Evolutionary conservation across 139 green algal species (phyloP), one percentile per base, ranked within the genome.

Genomic region (Chlorella sp.): DNA sequence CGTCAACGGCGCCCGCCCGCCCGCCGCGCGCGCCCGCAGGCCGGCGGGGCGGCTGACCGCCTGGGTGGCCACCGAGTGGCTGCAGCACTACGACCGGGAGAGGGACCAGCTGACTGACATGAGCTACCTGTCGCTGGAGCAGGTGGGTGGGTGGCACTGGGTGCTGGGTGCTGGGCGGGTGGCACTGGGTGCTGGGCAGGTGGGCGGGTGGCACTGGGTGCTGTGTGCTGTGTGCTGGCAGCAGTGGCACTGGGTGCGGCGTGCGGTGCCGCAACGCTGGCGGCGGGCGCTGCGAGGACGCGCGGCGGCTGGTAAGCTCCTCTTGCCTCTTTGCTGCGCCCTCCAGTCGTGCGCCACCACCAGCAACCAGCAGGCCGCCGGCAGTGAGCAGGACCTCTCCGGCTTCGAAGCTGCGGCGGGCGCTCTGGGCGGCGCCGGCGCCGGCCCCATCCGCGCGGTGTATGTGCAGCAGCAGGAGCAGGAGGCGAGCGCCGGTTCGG

Each of bases 351-450:
- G 19, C 23, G 23, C 8, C 29, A 2, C 40, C 25, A 42, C 42
- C n/a, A 46, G 65, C 42, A 31, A 12, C 8, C 38, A 25, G 23
- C 25, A 27, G 23, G 11, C 67, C 50, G 36, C 67, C 45, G 33
- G 17, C 33, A 12, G 14, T 31, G 69, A 75, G 27, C 69, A 75
- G 15, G 69, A 75, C n/a, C 69, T 75, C 14, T 67, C 69, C 21
- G 69, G 69, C 0, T 75, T 75, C 25, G 69, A 75, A 8, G 53
- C 48, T 35, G 21, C 25, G 11, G 67, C 67, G 0, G 33, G 35
- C 2, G 35, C 35, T 12, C 17, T 35, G 15, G 60, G 21, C 3
- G 41, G 27, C 5, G 63, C n/a, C n/a, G n/a, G n/a, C n/a, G n/a
- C n/a, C n/a, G n/a, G n/a, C n/a, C n/a, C n/a, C n/a, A n/a, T n/a